Base-by-base conservation (phyloP, 1,284 basidiomycete genomes). In the Cryptococcus sp. region DNA sequence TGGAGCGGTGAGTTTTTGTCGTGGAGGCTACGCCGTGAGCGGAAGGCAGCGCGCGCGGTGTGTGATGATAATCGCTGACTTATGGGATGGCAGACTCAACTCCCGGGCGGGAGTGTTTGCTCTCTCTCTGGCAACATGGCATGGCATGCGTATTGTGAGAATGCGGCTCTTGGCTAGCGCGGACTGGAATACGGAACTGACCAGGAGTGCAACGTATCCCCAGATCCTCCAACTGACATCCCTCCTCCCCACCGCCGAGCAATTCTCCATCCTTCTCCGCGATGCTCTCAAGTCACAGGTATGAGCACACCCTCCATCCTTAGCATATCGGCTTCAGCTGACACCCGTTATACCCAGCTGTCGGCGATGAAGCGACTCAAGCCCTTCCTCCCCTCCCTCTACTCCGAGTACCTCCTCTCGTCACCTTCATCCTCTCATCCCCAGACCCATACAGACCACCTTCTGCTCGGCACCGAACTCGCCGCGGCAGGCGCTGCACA, bases 211-310 rank as follows among this genome's bases (percentile, higher is more conserved):
- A 33, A 33, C 28, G 28, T 33, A 33, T 33, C 28, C 28, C 28
- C 58, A 96, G 93, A 88, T 97, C 63, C 84, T 98, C 1, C 95
- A 98, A 79, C 80, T 98, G 55, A 98, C 96, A 8, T 92, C 93
- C 0, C 82, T 98, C n/a, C 84, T 94, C 36, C 91, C 93, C 8
- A 93, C 91, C 0, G 96, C 95, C 45, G 95, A 98, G 69, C 83
- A 88, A 37, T 99, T 98, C 80, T 97, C 95, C 69, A 83, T 88
- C 1, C 81, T 91, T 3, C 83, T 99, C 2, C 86, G 93, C 4
- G 89, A 94, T 67, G 87, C 90, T 6, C 83, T 99, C 61, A 97
- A 95, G 77, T 81, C 87, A 0, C 91, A 97, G 66, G 70, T 79
- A 21, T 57, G 77, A 18, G 5, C 21, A 35, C 21, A 12, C 24